These are phyloP conservation scores for Stachybotrys chlorohalonatus DNA, from an alignment of 2,329 filamentous ascomycete genomes.

Conservation along the genomic window DNA sequence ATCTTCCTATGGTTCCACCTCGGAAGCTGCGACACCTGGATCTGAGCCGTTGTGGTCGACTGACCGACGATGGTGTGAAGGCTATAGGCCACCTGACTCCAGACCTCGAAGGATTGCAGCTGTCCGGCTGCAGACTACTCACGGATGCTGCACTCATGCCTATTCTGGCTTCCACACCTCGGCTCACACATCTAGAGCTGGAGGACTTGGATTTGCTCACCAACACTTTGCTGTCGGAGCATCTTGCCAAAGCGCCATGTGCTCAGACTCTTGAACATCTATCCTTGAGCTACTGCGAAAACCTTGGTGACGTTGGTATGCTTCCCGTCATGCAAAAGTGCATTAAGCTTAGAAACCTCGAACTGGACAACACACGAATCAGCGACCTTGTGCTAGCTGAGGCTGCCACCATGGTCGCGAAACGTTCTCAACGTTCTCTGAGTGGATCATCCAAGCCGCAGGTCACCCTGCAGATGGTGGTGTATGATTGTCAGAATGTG, in stretches of 20 bases:
- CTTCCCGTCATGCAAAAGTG: constrained; percentile 73
- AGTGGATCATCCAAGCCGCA: constrained; percentile 32
- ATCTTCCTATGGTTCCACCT: constrained; percentile 64
- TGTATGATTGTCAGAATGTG: constrained; percentile 86
- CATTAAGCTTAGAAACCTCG: constrained; percentile 57
- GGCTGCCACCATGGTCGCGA: constrained; percentile 69
- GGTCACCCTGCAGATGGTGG: constrained; percentile 64
- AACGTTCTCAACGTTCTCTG: constrained; percentile 43
- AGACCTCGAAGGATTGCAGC: constrained; percentile 70
- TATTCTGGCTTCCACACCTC: constrained; percentile 65
- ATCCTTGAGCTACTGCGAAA: constrained; percentile 84
- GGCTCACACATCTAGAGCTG: constrained; percentile 77
- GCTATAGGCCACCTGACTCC: constrained; percentile 67
- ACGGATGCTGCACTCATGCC: constrained; percentile 64
- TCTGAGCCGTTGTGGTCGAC: constrained; percentile 64
- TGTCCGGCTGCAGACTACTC: constrained; percentile 68
- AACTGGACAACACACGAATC: constrained; percentile 89
- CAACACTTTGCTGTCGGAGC: constrained; percentile 61
- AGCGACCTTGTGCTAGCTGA: constrained; percentile 81
- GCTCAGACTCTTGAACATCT: constrained; percentile 65
- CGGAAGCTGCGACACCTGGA: constrained; percentile 78
- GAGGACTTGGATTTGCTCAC: constrained; percentile 76
- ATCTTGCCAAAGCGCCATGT: constrained; percentile 69
- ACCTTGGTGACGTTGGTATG: constrained; percentile 74
- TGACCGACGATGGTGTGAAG: constrained; percentile 67